Evolutionary conservation across 768 basidiomycete species (phyloP).

Genomic region (Leucocoprinus leucothites): DNA sequence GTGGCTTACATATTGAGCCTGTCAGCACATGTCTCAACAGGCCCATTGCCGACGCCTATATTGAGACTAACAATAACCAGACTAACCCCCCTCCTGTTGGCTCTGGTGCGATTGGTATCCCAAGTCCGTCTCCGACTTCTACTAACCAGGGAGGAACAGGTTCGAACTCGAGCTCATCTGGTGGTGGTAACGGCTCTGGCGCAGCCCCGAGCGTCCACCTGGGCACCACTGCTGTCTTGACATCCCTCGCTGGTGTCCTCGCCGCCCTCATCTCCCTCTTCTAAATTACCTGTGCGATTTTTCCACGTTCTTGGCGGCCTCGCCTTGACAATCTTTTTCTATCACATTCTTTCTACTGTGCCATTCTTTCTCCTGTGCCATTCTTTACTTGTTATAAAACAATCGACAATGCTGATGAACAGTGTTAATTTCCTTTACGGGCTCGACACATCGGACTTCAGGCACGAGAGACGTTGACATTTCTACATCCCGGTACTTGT

Average conservation of each 20-base stretch:
- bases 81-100: constrained; percentile 48
- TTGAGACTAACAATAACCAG: constrained; percentile 77
- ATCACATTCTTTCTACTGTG: neutral
- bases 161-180: neutral
- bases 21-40: constrained; percentile 67
- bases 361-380: too few species aligned
- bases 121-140: neutral
- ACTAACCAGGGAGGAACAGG: constrained; percentile 7
- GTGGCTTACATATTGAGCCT: constrained; percentile 66
- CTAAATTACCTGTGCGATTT: neutral
- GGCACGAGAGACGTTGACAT: neutral
- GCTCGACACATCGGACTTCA: neutral
- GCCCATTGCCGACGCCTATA: constrained; percentile 62
- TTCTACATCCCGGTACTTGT: too few species aligned
- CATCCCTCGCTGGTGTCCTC: neutral
- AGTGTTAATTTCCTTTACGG: neutral
- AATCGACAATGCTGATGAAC: too few species aligned
- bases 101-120: constrained; percentile 2
- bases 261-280: neutral
- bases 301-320: neutral
- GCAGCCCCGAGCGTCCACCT: neutral
- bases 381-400: too few species aligned
- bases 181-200: neutral
- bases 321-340: neutral
- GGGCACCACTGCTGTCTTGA: neutral